These are phyloP conservation scores for Tillandsia leiboldiana DNA, from an alignment of 176 grass and related monocot genomes.

Conservation along the genomic window DNA sequence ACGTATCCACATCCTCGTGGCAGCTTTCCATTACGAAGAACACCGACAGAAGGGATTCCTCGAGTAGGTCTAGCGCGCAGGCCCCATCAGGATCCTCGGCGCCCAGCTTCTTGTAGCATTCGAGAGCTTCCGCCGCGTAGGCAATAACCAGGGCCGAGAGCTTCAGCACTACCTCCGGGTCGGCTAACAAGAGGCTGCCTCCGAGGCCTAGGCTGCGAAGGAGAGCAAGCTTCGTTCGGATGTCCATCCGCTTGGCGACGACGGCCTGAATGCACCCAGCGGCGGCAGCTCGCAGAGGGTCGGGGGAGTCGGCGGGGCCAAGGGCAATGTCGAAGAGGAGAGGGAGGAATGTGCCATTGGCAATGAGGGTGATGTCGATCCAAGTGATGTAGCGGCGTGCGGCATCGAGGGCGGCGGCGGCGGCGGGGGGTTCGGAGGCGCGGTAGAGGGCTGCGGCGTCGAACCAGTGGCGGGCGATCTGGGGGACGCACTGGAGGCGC, in stretches of 20 bases:
- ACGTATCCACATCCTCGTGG: conserved; percentile 50
- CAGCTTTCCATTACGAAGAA: conserved; percentile 61
- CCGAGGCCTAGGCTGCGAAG: conserved; percentile 44
- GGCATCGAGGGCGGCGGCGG: conserved; percentile 54
- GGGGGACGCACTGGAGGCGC: conserved; percentile 76
- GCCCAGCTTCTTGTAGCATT: conserved; percentile 67
- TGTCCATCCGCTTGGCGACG: conserved; percentile 70
- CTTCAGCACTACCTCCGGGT: conserved; percentile 48
- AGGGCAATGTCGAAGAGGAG: conserved; percentile 80
- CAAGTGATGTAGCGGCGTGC: conserved; percentile 74
- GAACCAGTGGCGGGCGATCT: conserved; percentile 90
- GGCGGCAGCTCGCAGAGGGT: conserved; percentile 44
- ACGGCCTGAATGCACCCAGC: conserved; percentile 72
- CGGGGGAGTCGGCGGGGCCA: conserved; percentile 33
- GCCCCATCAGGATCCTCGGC: conserved; percentile 41
- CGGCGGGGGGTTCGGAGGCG: conserved; percentile 34
- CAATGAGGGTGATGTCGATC: conserved; percentile 85
- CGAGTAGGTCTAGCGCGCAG: conserved; percentile 55
- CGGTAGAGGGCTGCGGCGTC: conserved; percentile 41
- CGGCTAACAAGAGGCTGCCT: conserved; percentile 37
- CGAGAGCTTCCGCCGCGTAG: conserved; percentile 60
- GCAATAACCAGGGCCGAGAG: conserved; percentile 51
- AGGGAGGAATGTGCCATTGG: conserved; percentile 70
- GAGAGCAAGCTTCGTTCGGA: conserved; percentile 53
- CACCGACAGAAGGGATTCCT: conserved; percentile 67